Conservation (phyloP, 108 stramenopile genomes). For the Schizochytrium sp. region DNA sequence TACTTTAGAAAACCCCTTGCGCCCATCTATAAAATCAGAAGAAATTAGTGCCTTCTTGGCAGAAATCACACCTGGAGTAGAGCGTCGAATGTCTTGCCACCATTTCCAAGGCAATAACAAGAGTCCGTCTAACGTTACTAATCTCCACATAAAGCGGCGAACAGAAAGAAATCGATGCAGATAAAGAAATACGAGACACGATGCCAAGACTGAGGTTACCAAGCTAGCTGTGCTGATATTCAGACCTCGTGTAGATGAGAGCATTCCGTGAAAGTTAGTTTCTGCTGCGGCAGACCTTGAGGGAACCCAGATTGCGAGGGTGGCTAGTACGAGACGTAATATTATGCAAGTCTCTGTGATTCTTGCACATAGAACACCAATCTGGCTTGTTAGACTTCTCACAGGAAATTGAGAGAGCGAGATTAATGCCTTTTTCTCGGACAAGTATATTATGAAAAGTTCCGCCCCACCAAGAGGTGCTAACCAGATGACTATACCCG, state of each 20-base stretch:
- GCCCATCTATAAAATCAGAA: background rate
- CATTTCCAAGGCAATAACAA: constrained; percentile 12
- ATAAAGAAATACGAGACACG: background rate
- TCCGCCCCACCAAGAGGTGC: no score
- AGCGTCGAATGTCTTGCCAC: background rate
- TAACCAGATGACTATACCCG: no score
- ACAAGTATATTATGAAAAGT: no score
- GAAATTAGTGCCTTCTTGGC: background rate
- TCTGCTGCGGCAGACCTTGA: background rate
- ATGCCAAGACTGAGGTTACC: background rate
- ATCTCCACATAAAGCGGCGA: background rate
- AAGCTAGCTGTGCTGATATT: background rate
- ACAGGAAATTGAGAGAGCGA: no score
- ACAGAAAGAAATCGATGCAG: background rate
- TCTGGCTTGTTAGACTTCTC: no score
- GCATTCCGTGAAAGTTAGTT: background rate
- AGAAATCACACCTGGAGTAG: no score
- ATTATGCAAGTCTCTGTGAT: background rate
- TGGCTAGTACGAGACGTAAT: background rate
- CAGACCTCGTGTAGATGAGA: background rate
- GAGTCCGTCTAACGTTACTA: background rate
- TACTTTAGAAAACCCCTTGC: background rate
- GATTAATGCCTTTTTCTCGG: no score
- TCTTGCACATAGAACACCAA: no score
- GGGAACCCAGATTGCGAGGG: background rate